Evolutionary conservation across 2,329 filamentous ascomycete genomes (phyloP), one percentile per base, ranked within the genome.

Genomic region (Raffaelea arxii): DNA sequence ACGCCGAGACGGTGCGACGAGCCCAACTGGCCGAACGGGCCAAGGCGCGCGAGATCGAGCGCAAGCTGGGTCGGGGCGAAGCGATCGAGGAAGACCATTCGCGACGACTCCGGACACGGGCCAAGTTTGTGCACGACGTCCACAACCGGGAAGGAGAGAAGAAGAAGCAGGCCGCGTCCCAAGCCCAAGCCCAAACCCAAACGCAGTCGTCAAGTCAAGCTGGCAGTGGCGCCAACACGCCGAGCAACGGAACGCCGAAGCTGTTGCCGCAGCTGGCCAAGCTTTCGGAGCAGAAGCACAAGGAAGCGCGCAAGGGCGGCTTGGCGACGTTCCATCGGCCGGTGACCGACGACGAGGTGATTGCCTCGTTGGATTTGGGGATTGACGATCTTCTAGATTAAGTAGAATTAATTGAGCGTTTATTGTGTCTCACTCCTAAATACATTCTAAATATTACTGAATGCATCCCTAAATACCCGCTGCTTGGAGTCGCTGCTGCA

Each of bases 331-430:
- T 88, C 42, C 86, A 91, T 58, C 82, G 86, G 65, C 82, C 84
- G 25, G 77, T 89, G 48, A 84, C 85, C 71, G 90, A 95, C 51
- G 92, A 97, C 59, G 92, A 97, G 59, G 84, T 96, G 47, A 91
- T 97, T 63, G 89, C 84, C 2, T 77, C 81, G 23, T 70, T 97
- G 69, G 92, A 97, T 62, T 68, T 97, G 56, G 91, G 88, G 24
- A 88, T 97, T 61, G 91, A 97, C 56, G 82, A n/a, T n/a, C n/a
- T n/a, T n/a, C n/a, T n/a, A n/a, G n/a, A n/a, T n/a, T n/a, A n/a
- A n/a, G n/a, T n/a, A n/a, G n/a, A n/a, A n/a, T n/a, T n/a, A n/a
- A n/a, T n/a, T n/a, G n/a, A n/a, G n/a, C n/a, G n/a, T n/a, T n/a
- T n/a, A n/a, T n/a, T n/a, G n/a, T n/a, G n/a, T n/a, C n/a, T n/a